Evolutionary conservation across 2,329 filamentous ascomycete genomes (phyloP).

Genomic region (Stemphylium lycopersici): DNA sequence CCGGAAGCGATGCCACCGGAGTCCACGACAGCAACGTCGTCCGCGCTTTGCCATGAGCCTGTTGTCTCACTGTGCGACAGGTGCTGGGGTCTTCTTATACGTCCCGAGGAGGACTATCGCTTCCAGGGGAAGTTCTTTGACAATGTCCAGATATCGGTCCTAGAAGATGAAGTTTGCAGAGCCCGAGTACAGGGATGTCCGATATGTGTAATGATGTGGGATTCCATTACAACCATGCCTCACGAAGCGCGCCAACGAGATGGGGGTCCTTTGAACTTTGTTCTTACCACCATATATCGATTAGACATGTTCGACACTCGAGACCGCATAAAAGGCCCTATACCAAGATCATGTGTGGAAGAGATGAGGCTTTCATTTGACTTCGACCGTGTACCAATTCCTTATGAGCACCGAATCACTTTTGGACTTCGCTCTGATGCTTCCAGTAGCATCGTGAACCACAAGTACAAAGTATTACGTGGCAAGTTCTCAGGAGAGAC

Average conservation of each 20-base stretch:
- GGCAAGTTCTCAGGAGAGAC: too few relatives aligned
- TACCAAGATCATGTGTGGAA: not conserved
- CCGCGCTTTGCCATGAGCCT: not conserved
- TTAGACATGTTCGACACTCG: not conserved
- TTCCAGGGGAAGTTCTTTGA: not conserved
- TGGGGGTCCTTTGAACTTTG: not conserved
- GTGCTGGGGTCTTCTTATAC: not conserved
- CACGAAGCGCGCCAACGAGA: not conserved
- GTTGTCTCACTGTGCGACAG: not conserved
- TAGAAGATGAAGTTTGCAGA: not conserved
- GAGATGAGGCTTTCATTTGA: too few relatives aligned
- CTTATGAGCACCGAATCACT: too few relatives aligned
- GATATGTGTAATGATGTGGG: not conserved
- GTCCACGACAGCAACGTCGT: not conserved
- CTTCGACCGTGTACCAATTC: too few relatives aligned
- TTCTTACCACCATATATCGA: not conserved
- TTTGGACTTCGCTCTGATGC: too few relatives aligned
- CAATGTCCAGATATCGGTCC: not conserved
- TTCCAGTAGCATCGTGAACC: too few relatives aligned
- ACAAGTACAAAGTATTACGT: not conserved
- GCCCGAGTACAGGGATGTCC: not conserved
- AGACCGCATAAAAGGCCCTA: not conserved
- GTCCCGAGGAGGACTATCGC: not conserved
- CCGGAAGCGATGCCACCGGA: not conserved
- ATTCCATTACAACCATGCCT: not conserved